Conservation (phyloP, 2,329 filamentous ascomycete species). For the Neofusicoccum ribis region DNA sequence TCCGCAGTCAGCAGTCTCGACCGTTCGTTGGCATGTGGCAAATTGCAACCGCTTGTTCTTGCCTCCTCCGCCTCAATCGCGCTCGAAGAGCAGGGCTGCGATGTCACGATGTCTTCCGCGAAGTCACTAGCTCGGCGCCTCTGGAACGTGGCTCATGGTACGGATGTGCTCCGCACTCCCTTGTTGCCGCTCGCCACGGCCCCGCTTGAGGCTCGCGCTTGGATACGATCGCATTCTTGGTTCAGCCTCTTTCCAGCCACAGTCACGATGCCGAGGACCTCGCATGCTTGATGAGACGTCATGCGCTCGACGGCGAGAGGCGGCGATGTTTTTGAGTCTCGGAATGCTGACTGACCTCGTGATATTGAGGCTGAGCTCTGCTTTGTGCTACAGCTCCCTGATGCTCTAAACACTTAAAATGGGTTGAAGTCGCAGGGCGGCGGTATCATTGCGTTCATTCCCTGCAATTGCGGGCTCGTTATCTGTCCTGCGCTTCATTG, state of each 20-base stretch:
- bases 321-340: too few relatives aligned
- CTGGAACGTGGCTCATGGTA: neutral
- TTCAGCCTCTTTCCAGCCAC: slow-evolving; percentile 3
- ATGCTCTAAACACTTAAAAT: too few relatives aligned
- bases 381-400: too few relatives aligned
- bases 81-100: neutral
- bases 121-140: neutral
- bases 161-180: neutral
- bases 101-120: neutral
- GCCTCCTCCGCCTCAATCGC: neutral
- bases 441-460: neutral
- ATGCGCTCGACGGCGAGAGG: neutral
- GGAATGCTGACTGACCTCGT: too few relatives aligned
- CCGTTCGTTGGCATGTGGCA: neutral
- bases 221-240: neutral
- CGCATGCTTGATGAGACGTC: neutral
- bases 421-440: too few relatives aligned
- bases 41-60: neutral
- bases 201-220: neutral
- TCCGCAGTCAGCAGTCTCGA: neutral
- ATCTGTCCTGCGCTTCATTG: neutral
- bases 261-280: neutral
- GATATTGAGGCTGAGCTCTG: too few relatives aligned
- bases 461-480: neutral
- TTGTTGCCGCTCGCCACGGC: neutral